Evolutionary conservation across 2,329 filamentous ascomycete species (phyloP).

Genomic region (Fusarium sororula): DNA sequence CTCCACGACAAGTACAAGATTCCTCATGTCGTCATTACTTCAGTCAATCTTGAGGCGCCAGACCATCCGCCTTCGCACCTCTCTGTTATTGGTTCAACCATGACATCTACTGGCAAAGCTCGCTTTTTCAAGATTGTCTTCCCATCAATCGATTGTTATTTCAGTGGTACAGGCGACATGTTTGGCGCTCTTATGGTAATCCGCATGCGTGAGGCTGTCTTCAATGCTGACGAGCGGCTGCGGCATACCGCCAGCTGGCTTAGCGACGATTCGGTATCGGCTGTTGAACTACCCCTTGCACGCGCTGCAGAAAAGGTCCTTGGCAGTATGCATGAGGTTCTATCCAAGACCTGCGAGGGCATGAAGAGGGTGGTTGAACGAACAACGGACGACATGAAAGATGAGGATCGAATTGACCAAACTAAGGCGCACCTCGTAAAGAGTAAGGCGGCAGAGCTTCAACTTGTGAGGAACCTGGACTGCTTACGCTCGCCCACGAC

Average conservation of each 20-base stretch:
- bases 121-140: slow-evolving; percentile 91
- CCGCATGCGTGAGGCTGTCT: slow-evolving; percentile 84
- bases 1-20: slow-evolving; percentile 80
- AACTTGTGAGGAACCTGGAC: slow-evolving; percentile 78
- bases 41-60: slow-evolving; percentile 73
- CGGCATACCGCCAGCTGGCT: slow-evolving; percentile 73
- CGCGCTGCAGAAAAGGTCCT: slow-evolving; percentile 86
- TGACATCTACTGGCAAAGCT: slow-evolving; percentile 68
- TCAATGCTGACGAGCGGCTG: slow-evolving; percentile 54
- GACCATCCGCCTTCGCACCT: slow-evolving; percentile 63
- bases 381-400: slow-evolving; percentile 53
- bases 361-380: slow-evolving; percentile 63
- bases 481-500: slow-evolving; percentile 73
- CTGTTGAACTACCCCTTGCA: slow-evolving; percentile 81
- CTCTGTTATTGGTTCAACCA: slow-evolving; percentile 81
- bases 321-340: slow-evolving; percentile 89
- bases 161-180: slow-evolving; percentile 98
- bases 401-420: slow-evolving; percentile 56
- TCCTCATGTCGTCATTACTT: slow-evolving; percentile 93
- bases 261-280: slow-evolving; percentile 74
- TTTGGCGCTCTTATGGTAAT: slow-evolving; percentile 92
- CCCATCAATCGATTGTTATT: slow-evolving; percentile 89
- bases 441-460: slow-evolving; percentile 89
- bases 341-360: slow-evolving; percentile 73
- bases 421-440: slow-evolving; percentile 72